Evolutionary conservation across 768 basidiomycete species (phyloP), one percentile per base, ranked within the genome.

Genomic region (Mycena alexandri): DNA sequence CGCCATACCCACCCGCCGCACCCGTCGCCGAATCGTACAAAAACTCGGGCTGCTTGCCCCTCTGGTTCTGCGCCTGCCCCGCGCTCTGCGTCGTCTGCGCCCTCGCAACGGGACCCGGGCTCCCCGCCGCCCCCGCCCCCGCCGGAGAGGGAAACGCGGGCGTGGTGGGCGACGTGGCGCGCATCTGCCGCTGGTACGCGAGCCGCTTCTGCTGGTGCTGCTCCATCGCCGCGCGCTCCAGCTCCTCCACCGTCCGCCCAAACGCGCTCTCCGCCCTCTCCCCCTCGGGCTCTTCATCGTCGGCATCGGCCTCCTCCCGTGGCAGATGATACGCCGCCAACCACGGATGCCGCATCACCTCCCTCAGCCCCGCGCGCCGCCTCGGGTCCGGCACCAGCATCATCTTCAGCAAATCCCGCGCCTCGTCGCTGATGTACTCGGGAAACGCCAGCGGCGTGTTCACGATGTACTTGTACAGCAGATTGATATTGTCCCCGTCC

Each of bases 401-500:
- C 77, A 90, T 87, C 61, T 88, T 85, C 9, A 99, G 84, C 21
- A 99, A 85, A 74, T 95, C 90, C 55, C 94, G 86, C 36, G 96
- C 96, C 63, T 91, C 89, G 11, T 85, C 76, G 7, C 94, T 93
- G 73, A 98, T 89, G 78, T 97, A 97, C 51, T 97, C 94, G n/a
- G 96, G 97, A 84, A 99, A 98, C 24, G 94, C 93, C 67, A 99
- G 89, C 12, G 93, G 93, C 1, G 98, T 99, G 83, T 91, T 96
- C 80, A 99, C 92, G 79, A 99, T 99, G 81, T 99, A 99, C 77
- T 93, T 95, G 89, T 99, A 99, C 52, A 99, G 82, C 7, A 99
- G 87, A 76, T 99, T 99, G 83, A 99, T 99, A 82, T 99, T 99
- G 82, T 99, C 97, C 65, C 98, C 98, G 62, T 99, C 98, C 5